Conservation (phyloP, 2,329 filamentous ascomycete genomes). For the Botryotinia globosa region DNA sequence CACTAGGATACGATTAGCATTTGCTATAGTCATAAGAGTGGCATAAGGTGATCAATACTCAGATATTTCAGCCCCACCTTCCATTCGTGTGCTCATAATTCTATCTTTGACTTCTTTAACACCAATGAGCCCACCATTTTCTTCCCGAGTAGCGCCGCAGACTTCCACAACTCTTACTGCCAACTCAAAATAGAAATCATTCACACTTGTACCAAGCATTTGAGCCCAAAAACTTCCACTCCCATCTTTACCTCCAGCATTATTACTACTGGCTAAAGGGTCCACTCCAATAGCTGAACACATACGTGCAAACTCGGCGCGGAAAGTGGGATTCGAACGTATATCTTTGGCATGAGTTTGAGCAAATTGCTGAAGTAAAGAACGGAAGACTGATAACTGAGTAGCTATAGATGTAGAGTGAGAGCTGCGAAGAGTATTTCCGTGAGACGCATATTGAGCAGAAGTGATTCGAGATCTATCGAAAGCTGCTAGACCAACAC, state of each 20-base stretch:
- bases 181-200: conserved; percentile 98
- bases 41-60: conserved; percentile 53
- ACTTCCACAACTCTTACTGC: conserved; percentile 94
- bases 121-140: conserved; percentile 90
- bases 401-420: conserved; percentile 86
- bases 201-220: conserved; percentile 84
- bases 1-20: conserved; percentile 45
- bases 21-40: not conserved
- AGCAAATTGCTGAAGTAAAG: conserved; percentile 90
- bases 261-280: conserved; percentile 71
- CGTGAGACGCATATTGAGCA: conserved; percentile 87
- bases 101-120: conserved; percentile 76
- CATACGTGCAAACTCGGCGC: conserved; percentile 97
- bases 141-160: conserved; percentile 77
- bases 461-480: conserved; percentile 80
- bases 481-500: conserved; percentile 87
- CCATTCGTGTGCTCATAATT: conserved; percentile 68
- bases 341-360: conserved; percentile 94
- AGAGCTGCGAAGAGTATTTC: conserved; percentile 76
- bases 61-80: conserved; percentile 73
- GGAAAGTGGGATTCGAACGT: conserved; percentile 89
- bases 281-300: conserved; percentile 96
- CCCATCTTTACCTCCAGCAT: conserved; percentile 47
- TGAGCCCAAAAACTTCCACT: conserved; percentile 83
- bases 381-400: conserved; percentile 94